Conservation (phyloP, 2,329 filamentous ascomycete genomes). For the Didymella pomorum region DNA sequence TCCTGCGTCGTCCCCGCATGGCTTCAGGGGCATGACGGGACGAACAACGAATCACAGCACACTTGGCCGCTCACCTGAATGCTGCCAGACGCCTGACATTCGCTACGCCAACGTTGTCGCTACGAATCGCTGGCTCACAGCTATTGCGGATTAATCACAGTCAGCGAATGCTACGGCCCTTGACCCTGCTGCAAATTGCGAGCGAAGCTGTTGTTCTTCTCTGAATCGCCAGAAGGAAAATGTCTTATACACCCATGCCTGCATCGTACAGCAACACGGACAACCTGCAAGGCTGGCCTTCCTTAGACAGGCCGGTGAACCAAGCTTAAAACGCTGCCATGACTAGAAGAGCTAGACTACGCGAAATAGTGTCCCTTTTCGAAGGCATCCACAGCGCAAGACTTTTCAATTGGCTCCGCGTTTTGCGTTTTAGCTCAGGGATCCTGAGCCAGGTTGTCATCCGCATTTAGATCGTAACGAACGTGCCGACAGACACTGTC, state of each 20-base stretch:
- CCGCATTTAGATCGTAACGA: constrained; percentile 46
- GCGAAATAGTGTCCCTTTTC: constrained; percentile 34
- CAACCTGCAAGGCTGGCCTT: constrained; percentile 27
- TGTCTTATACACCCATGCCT: constrained; percentile 3
- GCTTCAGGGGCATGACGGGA: constrained; percentile 34
- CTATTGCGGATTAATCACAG: not conserved
- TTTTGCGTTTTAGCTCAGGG: constrained; percentile 31
- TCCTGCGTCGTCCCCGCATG: constrained; percentile 34
- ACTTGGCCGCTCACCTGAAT: constrained; percentile 19
- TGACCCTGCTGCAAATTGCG: not conserved
- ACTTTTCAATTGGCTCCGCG: constrained; percentile 31
- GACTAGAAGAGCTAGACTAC: constrained; percentile 34
- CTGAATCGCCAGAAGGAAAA: constrained; percentile 3
- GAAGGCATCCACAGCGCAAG: constrained; percentile 25
- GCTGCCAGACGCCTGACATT: constrained; percentile 23
- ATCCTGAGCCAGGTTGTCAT: constrained; percentile 36
- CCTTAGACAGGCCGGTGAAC: constrained; percentile 32
- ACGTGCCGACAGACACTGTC: constrained; percentile 30
- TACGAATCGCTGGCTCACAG: constrained; percentile 6
- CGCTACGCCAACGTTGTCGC: constrained; percentile 15
- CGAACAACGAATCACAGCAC: constrained; percentile 35
- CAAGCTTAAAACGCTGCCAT: constrained; percentile 31
- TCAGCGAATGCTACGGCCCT: not conserved
- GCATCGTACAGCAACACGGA: constrained; percentile 11
- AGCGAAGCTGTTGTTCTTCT: constrained; percentile 4